phyloP scores from a whole-genome alignment of 495 filamentous ascomycete genomes.

The Apodospora peruviana region DNA sequence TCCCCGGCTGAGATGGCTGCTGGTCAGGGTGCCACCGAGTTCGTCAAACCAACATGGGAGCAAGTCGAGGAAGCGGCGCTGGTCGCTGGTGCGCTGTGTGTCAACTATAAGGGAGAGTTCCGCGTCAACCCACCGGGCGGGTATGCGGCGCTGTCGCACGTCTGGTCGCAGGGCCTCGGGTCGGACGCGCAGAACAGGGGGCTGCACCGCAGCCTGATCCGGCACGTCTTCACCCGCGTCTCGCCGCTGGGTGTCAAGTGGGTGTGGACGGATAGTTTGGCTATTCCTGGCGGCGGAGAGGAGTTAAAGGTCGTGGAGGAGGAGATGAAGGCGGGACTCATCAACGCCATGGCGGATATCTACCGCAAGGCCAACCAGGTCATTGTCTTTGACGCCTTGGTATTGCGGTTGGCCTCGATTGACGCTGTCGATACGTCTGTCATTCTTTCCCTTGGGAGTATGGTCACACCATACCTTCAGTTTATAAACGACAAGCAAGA shows the following conservation, averaged over 20 bases:
- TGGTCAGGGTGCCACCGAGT: neutral
- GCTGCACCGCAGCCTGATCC: neutral
- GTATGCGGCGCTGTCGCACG: slow-evolving; percentile 1
- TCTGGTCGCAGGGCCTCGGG: neutral
- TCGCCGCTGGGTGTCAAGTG: neutral
- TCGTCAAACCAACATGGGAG: slow-evolving; percentile 1
- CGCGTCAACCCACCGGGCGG: neutral
- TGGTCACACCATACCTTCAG: neutral
- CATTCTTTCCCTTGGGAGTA: neutral
- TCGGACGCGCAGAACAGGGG: neutral
- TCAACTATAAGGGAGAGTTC: neutral
- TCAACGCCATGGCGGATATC: slow-evolving; percentile 4
- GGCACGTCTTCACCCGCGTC: neutral
- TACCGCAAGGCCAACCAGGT: neutral
- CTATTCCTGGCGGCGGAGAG: neutral
- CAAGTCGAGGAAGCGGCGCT: neutral
- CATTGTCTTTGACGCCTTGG: neutral
- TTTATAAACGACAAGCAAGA: neutral
- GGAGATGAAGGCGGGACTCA: neutral
- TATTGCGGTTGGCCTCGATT: neutral
- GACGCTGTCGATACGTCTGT: neutral
- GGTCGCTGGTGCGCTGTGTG: neutral
- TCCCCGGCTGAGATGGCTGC: neutral
- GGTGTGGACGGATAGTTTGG: slow-evolving; percentile 5
- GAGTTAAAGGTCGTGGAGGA: neutral